These are phyloP conservation scores for Hypsizygus ulmarius DNA, from an alignment of 1,284 basidiomycete genomes.

Conservation along the genomic window DNA sequence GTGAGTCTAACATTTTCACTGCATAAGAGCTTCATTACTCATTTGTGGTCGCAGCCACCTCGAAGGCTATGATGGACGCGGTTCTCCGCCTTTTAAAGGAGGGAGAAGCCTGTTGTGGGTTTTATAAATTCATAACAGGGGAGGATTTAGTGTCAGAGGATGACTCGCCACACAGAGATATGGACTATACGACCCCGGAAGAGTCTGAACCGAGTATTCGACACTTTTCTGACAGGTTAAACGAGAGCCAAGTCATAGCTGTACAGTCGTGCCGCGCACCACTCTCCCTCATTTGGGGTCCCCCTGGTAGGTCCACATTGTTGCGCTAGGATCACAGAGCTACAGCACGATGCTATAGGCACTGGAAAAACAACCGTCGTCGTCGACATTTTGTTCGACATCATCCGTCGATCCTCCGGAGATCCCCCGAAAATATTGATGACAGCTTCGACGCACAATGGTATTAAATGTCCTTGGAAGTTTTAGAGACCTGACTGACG, in stretches of 20 bases:
- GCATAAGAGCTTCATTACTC: neutral
- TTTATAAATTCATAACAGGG: slow-evolving; percentile 45
- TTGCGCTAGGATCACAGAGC: neutral
- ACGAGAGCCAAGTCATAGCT: slow-evolving; percentile 52
- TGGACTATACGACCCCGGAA: neutral
- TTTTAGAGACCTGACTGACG: neutral
- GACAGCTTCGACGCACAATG: slow-evolving; percentile 69
- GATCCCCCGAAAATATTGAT: slow-evolving; percentile 51
- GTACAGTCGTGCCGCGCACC: slow-evolving; percentile 40
- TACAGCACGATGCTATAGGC: slow-evolving; percentile 32
- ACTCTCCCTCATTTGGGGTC: slow-evolving; percentile 63
- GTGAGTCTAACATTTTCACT: slow-evolving; percentile 28
- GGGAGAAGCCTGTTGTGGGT: slow-evolving; percentile 44
- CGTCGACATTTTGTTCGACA: slow-evolving; percentile 51
- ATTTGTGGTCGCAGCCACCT: slow-evolving; percentile 41
- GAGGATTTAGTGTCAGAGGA: slow-evolving; percentile 7
- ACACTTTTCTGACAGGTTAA: slow-evolving; percentile 31
- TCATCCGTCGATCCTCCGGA: slow-evolving; percentile 33
- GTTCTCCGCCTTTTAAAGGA: slow-evolving; percentile 44
- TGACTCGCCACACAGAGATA: slow-evolving; percentile 3
- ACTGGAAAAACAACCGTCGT: slow-evolving; percentile 71
- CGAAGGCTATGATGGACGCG: slow-evolving; percentile 63
- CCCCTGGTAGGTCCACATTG: slow-evolving; percentile 44
- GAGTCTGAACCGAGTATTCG: slow-evolving; percentile 1
- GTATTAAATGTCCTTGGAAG: slow-evolving; percentile 25